Percentiles rank a stretch among this genome's conserved stretches.
These are phyloP conservation scores for Hericium rajendrae DNA, from an alignment of 768 basidiomycete species.

Conservation along the genomic window DNA sequence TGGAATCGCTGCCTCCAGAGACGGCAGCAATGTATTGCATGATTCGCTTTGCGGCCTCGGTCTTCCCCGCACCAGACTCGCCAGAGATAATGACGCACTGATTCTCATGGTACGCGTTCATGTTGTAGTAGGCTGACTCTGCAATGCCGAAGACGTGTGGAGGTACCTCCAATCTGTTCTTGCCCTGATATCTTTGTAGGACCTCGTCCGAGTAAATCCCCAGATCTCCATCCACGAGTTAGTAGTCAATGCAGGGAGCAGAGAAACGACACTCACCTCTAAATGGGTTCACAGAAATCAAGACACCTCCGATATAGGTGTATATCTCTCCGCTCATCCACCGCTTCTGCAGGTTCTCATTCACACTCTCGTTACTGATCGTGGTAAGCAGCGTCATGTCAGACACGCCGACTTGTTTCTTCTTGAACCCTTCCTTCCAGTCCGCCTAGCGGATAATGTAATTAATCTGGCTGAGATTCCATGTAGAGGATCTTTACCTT, in stretches of 20 bases:
- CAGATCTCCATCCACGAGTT: slow-evolving; percentile 49
- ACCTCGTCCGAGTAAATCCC: slow-evolving; percentile 95
- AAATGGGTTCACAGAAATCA: slow-evolving; percentile 99
- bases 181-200: slow-evolving; percentile 79
- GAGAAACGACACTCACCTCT: slow-evolving; percentile 44
- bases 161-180: slow-evolving; percentile 96
- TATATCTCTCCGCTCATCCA: slow-evolving; percentile 96
- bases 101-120: slow-evolving; percentile 99
- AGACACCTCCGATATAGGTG: slow-evolving; percentile 95
- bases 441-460: slow-evolving; percentile 56
- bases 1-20: slow-evolving; percentile 77
- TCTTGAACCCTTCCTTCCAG: slow-evolving; percentile 99
- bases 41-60: slow-evolving; percentile 97
- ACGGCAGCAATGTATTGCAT: slow-evolving; percentile 99
- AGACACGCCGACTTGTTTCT: slow-evolving; percentile 95
- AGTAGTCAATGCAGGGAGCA: not conserved
- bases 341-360: slow-evolving; percentile 94
- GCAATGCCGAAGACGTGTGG: slow-evolving; percentile 98
- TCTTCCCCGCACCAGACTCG: slow-evolving; percentile 98
- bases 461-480: not conserved
- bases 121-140: slow-evolving; percentile 95
- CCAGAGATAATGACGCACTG: slow-evolving; percentile 99
- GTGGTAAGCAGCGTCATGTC: slow-evolving; percentile 98
- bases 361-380: slow-evolving; percentile 96
- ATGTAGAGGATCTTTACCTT: slow-evolving; percentile 43